Base-by-base conservation (phyloP, 1,284 basidiomycete genomes). In the Trametes polyzona region DNA sequence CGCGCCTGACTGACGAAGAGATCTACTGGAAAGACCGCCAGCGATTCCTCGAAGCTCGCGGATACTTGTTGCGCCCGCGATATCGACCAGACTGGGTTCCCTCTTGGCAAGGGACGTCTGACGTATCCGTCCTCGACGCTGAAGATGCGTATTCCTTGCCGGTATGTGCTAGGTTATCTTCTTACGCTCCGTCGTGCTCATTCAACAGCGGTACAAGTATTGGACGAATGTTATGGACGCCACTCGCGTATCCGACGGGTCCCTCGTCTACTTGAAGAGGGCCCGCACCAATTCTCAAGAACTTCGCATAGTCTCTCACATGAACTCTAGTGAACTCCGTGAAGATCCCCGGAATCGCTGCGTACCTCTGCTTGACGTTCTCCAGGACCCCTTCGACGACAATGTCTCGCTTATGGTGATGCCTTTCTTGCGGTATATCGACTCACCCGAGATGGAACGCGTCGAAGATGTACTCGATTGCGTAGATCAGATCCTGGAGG, bases 301-400 rank as follows among this genome's bases (percentile, higher is more conserved):
- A 47, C 49, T 62, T 0, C 33, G 37, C 1, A 68, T 52, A 11
- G n/a, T 24, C 16, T 12, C 30, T 1, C 42, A 51, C 19, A 21
- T 52, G n/a, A 26, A 30, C 69, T n/a, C 6, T 10, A 26, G 11
- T 17, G 33, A 32, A 30, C 47, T 16, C 59, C 1, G 19, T 35
- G 17, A 57, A 2, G 66, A 72, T 30, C 63, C 70, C 0, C 14
- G 53, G 4, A 73, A 73, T 29, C 73, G 70, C 47, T 66, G 63
- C 29, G 66, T 73, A 1, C 73, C 69, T 3, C 64, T 74, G 9
- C 30, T 74, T 0, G 72, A 72, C 27, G 47, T 61, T 0, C 65
- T 73, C 23, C 48, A 26, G 1, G 67, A 72, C 26, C 6, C 43
- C 0, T 35, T 37, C 2, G 63, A 65, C 10, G 9, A 32, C 4